Evolutionary conservation across 2,329 filamentous ascomycete genomes (phyloP).

Genomic region (Blastomyces emzantsi): DNA sequence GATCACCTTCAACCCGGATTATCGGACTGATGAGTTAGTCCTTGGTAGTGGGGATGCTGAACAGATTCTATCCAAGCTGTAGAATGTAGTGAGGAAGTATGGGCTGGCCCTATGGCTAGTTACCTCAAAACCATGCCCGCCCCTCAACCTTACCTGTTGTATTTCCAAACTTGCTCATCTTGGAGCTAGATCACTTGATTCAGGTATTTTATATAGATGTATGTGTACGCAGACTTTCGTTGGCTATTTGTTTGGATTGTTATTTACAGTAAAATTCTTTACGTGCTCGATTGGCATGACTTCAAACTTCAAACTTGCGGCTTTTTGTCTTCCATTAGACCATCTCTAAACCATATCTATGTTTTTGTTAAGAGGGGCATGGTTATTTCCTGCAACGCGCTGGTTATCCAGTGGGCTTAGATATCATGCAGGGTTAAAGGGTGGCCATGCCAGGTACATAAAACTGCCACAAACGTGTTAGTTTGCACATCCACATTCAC

Average conservation of each 20-base stretch:
- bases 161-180: no score
- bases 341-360: background rate
- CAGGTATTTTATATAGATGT: no score
- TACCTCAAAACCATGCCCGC: no score
- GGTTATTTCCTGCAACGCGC: background rate
- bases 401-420: background rate
- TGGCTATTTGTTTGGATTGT: no score
- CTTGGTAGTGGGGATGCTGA: constrained; percentile 36
- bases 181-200: no score
- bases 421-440: background rate
- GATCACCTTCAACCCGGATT: constrained; percentile 44
- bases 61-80: constrained; percentile 17
- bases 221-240: no score
- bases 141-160: no score
- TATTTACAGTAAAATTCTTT: no score
- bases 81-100: constrained; percentile 16
- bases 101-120: no score
- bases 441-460: background rate
- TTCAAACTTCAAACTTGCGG: background rate
- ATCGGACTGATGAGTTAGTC: constrained; percentile 42
- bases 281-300: background rate
- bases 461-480: background rate
- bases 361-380: background rate
- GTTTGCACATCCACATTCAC: background rate
- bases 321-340: background rate